These are phyloP conservation scores for Pichia sorboxylosa DNA, from an alignment of 1,139 yeast genomes.

Conservation along the genomic window DNA sequence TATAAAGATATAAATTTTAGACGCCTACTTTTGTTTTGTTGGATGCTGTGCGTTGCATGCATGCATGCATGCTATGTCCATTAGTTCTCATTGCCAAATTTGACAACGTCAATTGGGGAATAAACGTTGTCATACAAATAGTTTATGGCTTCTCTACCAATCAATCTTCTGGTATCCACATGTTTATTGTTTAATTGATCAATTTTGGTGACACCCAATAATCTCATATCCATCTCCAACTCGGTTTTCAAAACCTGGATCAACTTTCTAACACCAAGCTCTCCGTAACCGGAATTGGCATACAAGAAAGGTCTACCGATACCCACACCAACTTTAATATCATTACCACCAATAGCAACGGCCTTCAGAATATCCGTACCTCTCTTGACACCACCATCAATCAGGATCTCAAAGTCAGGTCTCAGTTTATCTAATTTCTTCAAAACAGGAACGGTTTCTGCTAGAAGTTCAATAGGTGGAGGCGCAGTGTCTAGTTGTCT, in stretches of 20 bases:
- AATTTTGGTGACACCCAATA: slow-evolving; percentile 63
- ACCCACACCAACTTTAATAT: slow-evolving; percentile 76
- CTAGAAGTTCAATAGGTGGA: slow-evolving; percentile 57
- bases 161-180: slow-evolving; percentile 34
- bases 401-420: slow-evolving; percentile 47
- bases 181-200: slow-evolving; percentile 48
- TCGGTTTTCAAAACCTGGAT: slow-evolving; percentile 73
- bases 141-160: slow-evolving; percentile 37
- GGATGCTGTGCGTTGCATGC: too few relatives aligned
- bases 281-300: slow-evolving; percentile 69
- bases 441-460: slow-evolving; percentile 50
- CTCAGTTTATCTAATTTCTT: slow-evolving; percentile 32
- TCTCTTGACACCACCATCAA: slow-evolving; percentile 70
- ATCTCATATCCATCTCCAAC: slow-evolving; percentile 76
- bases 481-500: slow-evolving; percentile 63
- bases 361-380: slow-evolving; percentile 68
- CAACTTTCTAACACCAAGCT: slow-evolving; percentile 67
- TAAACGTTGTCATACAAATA: slow-evolving; percentile 33
- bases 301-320: slow-evolving; percentile 67
- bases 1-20: too few relatives aligned
- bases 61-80: background rate
- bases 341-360: slow-evolving; percentile 62
- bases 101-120: slow-evolving; percentile 26
- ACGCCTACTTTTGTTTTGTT: too few relatives aligned
- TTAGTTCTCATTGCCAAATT: slow-evolving; percentile 23